Base-by-base conservation (phyloP, 2,329 filamentous ascomycete genomes). In the Dichotomopilus funicola region DNA sequence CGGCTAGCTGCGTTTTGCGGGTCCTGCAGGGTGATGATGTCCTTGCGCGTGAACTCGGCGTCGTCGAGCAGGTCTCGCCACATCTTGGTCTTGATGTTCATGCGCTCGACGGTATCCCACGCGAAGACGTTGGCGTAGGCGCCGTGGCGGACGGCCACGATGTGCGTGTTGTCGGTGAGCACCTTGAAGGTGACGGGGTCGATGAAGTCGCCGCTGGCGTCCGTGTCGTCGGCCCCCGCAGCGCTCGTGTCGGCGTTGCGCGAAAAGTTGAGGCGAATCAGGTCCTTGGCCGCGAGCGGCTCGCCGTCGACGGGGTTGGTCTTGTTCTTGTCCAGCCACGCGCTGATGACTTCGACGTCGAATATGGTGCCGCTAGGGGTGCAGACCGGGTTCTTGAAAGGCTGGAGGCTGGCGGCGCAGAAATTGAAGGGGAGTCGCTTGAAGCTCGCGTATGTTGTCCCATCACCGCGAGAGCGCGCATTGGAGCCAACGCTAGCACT, bases 101-200 rank as follows among this genome's bases (percentile, higher is more conserved):
- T 82, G 64, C 89, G 82, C 72, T 97, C 89, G 40, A 99, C 83
- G 1, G 95, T 99, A 66, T 99, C 95, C 82, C 87, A 96, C 1
- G 91, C 86, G 69, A 97, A 99, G 4, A 96, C 94, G 72, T 99
- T 99, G 49, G 92, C 92, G 56, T 91, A 92, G 54, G 79, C 87
- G 53, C 82, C 83, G 71, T 88, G 84, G 55, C 84, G 80, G 60
- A 99, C 78, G 12, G 91, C 92, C 46, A 97, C 89, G 56, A 99
- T 89, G 71, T 97, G 94, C 4, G 94, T 97, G 71, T 97, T 97
- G 70, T 99, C 91, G 47, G 94, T 99, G 66, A 99, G 90, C 43
- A 95, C 88, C 71, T 99, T 99, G 78, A 89, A 97, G 0, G 91
- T 96, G 47, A 99, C 92, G 0, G 94, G 95, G 66, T 99, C 94